A percentile compares a stretch with the other conserved stretches of the same genome.
Evolutionary conservation across 202 grass and related monocot genomes (phyloP).

Genomic region (Dendrocalamus latiflorus): DNA sequence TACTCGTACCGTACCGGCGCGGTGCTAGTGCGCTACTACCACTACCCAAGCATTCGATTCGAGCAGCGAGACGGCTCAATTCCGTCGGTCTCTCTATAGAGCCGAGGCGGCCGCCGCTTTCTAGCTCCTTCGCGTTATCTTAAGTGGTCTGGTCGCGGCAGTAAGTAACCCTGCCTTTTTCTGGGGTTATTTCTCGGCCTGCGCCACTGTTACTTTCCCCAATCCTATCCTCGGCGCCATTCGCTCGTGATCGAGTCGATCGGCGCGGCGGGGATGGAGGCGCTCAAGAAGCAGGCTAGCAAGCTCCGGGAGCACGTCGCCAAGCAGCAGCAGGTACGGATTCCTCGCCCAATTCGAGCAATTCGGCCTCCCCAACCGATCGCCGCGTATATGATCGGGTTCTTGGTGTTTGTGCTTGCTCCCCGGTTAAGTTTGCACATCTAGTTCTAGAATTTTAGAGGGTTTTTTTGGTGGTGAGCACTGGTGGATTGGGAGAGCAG

Average conservation of each 20-base stretch:
- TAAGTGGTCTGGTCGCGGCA: not conserved
- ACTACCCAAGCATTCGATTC: not conserved
- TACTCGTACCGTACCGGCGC: not conserved
- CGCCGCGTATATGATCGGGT: not conserved
- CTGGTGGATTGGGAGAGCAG: not conserved
- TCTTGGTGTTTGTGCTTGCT: not conserved
- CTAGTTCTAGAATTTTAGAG: not conserved
- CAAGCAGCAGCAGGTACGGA: conserved; percentile 81
- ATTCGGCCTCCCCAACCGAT: not conserved
- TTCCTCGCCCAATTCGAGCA: conserved; percentile 5
- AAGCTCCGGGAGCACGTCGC: conserved; percentile 82
- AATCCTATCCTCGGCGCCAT: not conserved
- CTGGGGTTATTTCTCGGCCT: not conserved
- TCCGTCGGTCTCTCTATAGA: not conserved
- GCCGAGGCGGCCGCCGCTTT: conserved; percentile 20
- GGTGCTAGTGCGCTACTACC: not conserved
- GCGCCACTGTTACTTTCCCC: conserved; percentile 2
- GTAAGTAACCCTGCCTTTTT: conserved; percentile 1
- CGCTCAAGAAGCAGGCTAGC: conserved; percentile 84
- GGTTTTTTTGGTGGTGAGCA: not conserved
- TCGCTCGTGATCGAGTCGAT: not conserved
- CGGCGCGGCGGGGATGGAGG: conserved; percentile 58
- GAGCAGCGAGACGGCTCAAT: not conserved
- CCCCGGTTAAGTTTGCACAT: not conserved
- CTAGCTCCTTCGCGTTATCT: conserved; percentile 18